Percentiles rank a stretch among this genome's conserved stretches.
Evolutionary conservation across 2,329 filamentous ascomycete species (phyloP).

Genomic region (Esteya vermicola): DNA sequence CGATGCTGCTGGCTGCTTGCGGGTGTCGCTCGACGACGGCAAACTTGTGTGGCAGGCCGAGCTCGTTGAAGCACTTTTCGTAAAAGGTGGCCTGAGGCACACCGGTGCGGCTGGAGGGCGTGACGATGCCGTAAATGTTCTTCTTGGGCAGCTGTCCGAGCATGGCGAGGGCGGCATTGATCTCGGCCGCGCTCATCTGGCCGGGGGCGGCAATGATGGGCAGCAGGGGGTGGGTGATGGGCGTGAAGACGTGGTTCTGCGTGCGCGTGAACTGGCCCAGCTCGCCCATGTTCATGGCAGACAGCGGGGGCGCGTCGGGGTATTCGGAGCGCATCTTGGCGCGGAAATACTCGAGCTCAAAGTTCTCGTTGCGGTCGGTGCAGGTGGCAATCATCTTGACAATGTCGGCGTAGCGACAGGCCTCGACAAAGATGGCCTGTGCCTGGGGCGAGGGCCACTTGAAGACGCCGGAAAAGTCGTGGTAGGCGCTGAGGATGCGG

Average conservation of each 20-base stretch:
- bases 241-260: conserved; percentile 74
- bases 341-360: conserved; percentile 80
- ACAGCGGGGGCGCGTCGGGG: conserved; percentile 57
- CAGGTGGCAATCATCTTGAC: conserved; percentile 86
- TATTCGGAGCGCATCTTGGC: conserved; percentile 59
- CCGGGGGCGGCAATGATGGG: conserved; percentile 76
- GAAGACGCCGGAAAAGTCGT: conserved; percentile 75
- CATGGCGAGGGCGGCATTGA: conserved; percentile 63
- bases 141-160: conserved; percentile 71
- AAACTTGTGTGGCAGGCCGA: conserved; percentile 76
- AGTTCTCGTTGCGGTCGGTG: conserved; percentile 71
- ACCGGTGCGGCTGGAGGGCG: conserved; percentile 43
- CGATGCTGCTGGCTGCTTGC: conserved; percentile 50
- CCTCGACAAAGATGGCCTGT: conserved; percentile 56
- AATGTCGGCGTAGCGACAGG: conserved; percentile 64
- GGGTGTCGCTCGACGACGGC: conserved; percentile 58
- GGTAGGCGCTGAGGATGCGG: conserved; percentile 82
- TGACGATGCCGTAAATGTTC: conserved; percentile 68
- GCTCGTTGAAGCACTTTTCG: conserved; percentile 68
- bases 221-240: conserved; percentile 72
- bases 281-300: conserved; percentile 76
- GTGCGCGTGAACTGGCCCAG: conserved; percentile 74
- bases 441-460: conserved; percentile 68
- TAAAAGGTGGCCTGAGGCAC: conserved; percentile 73
- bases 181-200: conserved; percentile 73